These are phyloP conservation scores for Candolleomyces efflorescens DNA, from an alignment of 768 basidiomycete genomes.

Conservation along the genomic window DNA sequence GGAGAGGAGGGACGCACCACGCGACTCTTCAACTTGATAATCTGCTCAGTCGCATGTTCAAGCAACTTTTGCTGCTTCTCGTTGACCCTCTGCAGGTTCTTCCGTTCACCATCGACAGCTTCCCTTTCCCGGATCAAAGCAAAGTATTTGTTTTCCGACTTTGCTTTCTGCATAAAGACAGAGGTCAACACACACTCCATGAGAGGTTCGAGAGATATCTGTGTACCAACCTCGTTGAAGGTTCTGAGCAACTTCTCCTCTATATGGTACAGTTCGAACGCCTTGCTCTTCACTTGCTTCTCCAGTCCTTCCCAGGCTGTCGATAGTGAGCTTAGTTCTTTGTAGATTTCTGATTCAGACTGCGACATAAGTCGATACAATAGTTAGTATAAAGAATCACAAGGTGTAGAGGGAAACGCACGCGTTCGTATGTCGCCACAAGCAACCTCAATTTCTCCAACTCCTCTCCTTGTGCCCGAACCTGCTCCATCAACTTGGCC, in stretches of 20 bases:
- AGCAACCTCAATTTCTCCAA: constrained; percentile 57
- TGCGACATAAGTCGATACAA: constrained; percentile 26
- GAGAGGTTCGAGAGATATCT: too few species aligned
- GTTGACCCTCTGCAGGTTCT: constrained; percentile 47
- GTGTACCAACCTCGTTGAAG: constrained; percentile 52
- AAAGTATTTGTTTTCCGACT: constrained; percentile 93
- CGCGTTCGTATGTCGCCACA: constrained; percentile 61
- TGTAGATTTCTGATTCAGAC: constrained; percentile 73
- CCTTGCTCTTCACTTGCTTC: constrained; percentile 75
- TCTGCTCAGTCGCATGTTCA: constrained; percentile 63
- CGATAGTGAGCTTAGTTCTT: constrained; percentile 83
- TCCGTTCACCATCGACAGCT: constrained; percentile 71
- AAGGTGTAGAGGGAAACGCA: constrained; percentile 25
- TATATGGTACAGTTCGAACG: constrained; percentile 70
- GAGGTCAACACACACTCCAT: neutral
- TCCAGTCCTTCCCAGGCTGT: constrained; percentile 85
- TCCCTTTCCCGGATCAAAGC: constrained; percentile 89
- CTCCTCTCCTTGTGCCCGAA: constrained; percentile 68
- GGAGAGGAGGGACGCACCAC: too few species aligned
- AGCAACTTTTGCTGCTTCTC: constrained; percentile 52
- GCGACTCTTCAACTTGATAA: constrained; percentile 38
- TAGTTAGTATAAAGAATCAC: constrained; percentile 4
- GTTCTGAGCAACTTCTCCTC: constrained; percentile 71
- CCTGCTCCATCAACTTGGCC: constrained; percentile 43
- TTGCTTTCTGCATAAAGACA: constrained; percentile 67